Conservation (phyloP, 2,329 filamentous ascomycete genomes). For the Trichoderma koningii region DNA sequence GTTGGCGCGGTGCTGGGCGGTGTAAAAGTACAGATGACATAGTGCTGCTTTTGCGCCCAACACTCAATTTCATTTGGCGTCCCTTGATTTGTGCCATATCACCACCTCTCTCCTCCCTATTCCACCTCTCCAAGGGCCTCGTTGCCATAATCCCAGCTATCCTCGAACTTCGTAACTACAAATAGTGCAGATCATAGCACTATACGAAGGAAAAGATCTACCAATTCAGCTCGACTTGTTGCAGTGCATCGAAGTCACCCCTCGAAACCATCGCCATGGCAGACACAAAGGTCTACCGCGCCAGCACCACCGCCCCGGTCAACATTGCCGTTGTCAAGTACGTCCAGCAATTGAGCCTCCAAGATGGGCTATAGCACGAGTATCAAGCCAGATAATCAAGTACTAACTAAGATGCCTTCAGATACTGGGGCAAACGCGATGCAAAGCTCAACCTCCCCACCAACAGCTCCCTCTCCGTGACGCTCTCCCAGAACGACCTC, state of each 20-base stretch:
- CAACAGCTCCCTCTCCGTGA: conserved; percentile 96
- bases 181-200: too few species aligned
- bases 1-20: conserved; percentile 11
- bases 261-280: conserved; percentile 43
- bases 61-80: neutral
- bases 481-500: conserved; percentile 89
- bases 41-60: conserved; percentile 24
- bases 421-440: conserved; percentile 96
- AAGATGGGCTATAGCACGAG: neutral
- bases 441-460: conserved; percentile 92
- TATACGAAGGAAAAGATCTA: neutral
- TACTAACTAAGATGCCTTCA: conserved; percentile 7
- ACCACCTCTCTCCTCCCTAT: neutral
- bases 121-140: neutral
- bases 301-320: conserved; percentile 94
- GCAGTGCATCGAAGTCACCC: conserved; percentile 24
- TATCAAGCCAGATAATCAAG: neutral
- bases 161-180: neutral
- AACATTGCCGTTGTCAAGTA: conserved; percentile 99
- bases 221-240: neutral
- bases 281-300: conserved; percentile 71
- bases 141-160: neutral
- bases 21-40: conserved; percentile 18
- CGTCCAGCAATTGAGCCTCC: neutral
- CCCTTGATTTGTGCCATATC: neutral